Conservation (phyloP, 23 red algal genomes). For the Gracilaria domingensis region DNA sequence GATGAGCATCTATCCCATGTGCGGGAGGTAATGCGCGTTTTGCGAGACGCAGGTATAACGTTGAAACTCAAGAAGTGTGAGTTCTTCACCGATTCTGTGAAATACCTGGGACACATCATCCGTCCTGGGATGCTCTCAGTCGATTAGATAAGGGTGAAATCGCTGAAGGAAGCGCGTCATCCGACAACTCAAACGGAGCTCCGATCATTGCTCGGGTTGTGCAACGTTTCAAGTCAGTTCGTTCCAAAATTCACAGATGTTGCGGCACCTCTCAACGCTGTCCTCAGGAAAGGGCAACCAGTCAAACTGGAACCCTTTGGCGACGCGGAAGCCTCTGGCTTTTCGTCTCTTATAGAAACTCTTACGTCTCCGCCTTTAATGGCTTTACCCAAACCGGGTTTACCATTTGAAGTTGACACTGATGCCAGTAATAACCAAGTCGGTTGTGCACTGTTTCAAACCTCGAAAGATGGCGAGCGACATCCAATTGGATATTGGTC, state of each 20-base stretch:
- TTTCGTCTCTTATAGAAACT: background rate
- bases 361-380: background rate
- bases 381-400: too few relatives aligned
- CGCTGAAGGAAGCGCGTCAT: background rate
- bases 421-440: background rate
- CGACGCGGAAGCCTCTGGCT: slow-evolving; percentile 1
- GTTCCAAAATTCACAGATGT: slow-evolving; percentile 30
- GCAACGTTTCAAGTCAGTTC: background rate
- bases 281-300: background rate
- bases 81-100: slow-evolving; percentile 12
- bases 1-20: slow-evolving; percentile 46
- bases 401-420: too few relatives aligned
- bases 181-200: slow-evolving; percentile 22
- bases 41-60: slow-evolving; percentile 17
- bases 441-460: slow-evolving; percentile 10
- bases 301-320: background rate
- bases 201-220: slow-evolving; percentile 6
- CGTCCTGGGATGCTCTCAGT: slow-evolving; percentile 16
- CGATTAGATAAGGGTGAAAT: slow-evolving; percentile 4
- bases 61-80: slow-evolving; percentile 49
- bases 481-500: slow-evolving; percentile 30
- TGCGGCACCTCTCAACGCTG: background rate
- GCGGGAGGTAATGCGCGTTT: slow-evolving; percentile 2
- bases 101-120: slow-evolving; percentile 44
- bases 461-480: background rate